Base-by-base conservation (phyloP, 2,329 filamentous ascomycete species). In the Nemania sp. region DNA sequence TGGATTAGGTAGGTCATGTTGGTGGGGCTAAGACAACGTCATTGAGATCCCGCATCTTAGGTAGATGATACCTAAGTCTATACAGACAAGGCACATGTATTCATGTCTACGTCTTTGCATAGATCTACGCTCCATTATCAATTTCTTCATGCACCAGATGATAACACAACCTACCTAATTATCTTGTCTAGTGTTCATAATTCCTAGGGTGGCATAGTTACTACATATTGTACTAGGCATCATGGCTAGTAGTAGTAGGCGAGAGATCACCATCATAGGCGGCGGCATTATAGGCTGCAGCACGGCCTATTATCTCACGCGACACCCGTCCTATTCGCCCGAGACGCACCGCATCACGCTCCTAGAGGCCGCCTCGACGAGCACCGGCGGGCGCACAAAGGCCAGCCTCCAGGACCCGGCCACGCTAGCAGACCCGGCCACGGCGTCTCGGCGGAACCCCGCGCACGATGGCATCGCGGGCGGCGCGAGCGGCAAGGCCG, bases 231-330 rank as follows among this genome's bases (percentile, higher is more conserved):
- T 6, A 47, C n/a, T 2, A 22, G n/a, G 43, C 4, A 27, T 47
- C 43, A 47, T 47, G 43, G 24, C 49, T 3, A 18, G 11, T 10
- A 52, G 20, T 10, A 52, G 8, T 15, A 61, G 59, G 15, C 75
- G 73, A 64, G 77, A 78, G 22, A 79, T 79, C 63, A 76, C 73
- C 57, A 77, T 80, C 62, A 70, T 80, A 85, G 90, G 92, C 72
- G 92, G 91, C 66, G 92, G 92, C 68, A 93, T 94, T 60, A 93
- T 94, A 69, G 92, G 92, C 70, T 90, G 88, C 77, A 92, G 89
- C 68, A 89, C 89, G 2, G 91, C 92, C 24, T 94, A 94, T 74
- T 94, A 87, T 75, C 82, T 93, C 13, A 92, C 91, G 0, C 87
- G 89, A 68, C 91, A 94, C 76, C 87, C 89, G 1, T 86, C 84